phyloP scores from a whole-genome alignment of 129 eudicot species.

The Arctium lappa region DNA sequence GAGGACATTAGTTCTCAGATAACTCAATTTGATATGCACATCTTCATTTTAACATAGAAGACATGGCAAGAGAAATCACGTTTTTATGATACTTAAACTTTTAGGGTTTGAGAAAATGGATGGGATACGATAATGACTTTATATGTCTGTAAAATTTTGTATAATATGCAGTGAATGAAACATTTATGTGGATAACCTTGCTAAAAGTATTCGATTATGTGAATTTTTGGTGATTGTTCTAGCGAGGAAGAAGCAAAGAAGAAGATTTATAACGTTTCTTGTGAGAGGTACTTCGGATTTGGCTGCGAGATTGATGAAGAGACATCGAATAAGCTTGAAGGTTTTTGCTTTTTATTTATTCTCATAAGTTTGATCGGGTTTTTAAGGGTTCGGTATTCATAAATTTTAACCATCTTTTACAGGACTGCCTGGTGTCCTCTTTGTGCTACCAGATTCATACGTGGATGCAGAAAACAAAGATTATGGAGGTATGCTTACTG shows the following conservation, averaged over 20 bases:
- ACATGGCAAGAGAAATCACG: neutral
- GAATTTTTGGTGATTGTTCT: neutral
- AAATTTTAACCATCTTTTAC: slow-evolving; percentile 10
- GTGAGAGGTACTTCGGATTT: slow-evolving; percentile 95
- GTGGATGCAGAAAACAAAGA: slow-evolving; percentile 97
- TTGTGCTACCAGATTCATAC: slow-evolving; percentile 97
- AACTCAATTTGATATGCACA: neutral
- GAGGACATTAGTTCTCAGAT: neutral
- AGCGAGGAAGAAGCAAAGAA: slow-evolving; percentile 94
- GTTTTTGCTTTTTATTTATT: slow-evolving; percentile 27
- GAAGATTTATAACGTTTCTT: slow-evolving; percentile 96
- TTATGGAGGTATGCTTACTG: slow-evolving; percentile 70
- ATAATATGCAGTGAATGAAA: neutral
- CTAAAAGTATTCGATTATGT: neutral
- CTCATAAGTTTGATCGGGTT: neutral
- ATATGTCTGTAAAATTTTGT: neutral
- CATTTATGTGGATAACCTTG: neutral
- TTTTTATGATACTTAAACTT: neutral
- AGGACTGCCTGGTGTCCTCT: slow-evolving; percentile 96
- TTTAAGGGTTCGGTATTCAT: neutral
- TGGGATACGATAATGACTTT: neutral
- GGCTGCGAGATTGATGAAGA: slow-evolving; percentile 98
- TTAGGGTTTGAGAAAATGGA: neutral
- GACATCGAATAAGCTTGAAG: slow-evolving; percentile 91
- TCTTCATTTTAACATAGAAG: neutral